Percentiles rank a stretch among this genome's conserved stretches.
phyloP scores from a whole-genome alignment of 1,284 basidiomycete genomes.

The Puccinia coronata region DNA sequence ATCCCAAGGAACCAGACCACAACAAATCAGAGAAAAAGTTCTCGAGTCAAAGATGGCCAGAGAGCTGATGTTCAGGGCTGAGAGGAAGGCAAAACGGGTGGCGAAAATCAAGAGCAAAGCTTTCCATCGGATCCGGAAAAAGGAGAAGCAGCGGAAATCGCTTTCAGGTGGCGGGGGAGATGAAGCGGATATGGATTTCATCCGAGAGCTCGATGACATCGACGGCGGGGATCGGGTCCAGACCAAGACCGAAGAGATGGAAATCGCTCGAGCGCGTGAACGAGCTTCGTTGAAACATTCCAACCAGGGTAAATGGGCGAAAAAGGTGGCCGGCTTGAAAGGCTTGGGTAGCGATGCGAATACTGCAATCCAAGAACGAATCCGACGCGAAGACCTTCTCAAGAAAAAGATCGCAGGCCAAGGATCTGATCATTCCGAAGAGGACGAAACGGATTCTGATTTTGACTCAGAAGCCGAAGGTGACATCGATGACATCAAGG shows the following conservation, averaged over 20 bases:
- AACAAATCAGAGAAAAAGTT: slow-evolving; percentile 59
- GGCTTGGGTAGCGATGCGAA: slow-evolving; percentile 54
- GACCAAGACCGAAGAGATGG: slow-evolving; percentile 42
- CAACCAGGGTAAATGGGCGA: slow-evolving; percentile 59
- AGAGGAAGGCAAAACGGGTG: slow-evolving; percentile 83
- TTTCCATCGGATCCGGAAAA: slow-evolving; percentile 80
- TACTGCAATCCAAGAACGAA: slow-evolving; percentile 56
- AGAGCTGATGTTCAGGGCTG: slow-evolving; percentile 90
- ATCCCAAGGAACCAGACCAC: slow-evolving; percentile 41
- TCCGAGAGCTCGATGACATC: slow-evolving; percentile 43
- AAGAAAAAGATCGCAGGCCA: too few species aligned
- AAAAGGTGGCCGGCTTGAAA: slow-evolving; percentile 52
- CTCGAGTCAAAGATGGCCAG: slow-evolving; percentile 78
- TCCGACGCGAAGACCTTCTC: too few species aligned
- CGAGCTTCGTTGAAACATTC: slow-evolving; percentile 58
- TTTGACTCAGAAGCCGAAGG: too few species aligned
- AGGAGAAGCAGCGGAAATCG: slow-evolving; percentile 57
- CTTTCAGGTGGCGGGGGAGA: slow-evolving; percentile 45
- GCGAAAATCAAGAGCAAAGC: slow-evolving; percentile 96
- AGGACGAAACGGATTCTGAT: too few species aligned
- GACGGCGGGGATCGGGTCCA: slow-evolving; percentile 38
- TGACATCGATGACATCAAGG: slow-evolving; percentile 19
- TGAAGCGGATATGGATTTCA: slow-evolving; percentile 41
- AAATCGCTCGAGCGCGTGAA: slow-evolving; percentile 55
- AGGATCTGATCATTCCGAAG: slow-evolving; percentile 50